A percentile compares a stretch with the other conserved stretches of the same genome.
phyloP scores from a whole-genome alignment of 441 rosid species.

The Syzygium syzygioides region DNA sequence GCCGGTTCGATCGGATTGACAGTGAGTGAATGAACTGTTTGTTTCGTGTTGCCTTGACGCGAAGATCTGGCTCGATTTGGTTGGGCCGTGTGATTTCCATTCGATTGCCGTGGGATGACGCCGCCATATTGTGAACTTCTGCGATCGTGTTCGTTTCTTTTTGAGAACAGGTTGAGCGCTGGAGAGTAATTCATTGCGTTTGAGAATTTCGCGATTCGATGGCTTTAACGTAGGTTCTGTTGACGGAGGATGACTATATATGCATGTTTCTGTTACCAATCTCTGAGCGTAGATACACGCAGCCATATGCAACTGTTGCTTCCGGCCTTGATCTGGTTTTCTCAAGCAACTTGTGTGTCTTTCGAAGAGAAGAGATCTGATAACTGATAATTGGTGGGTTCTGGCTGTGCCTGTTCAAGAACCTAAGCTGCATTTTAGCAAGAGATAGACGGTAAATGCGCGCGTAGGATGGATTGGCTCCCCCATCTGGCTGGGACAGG shows the following conservation, averaged over 20 bases:
- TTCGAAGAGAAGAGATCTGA: not conserved
- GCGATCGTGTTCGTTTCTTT: not conserved
- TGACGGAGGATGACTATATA: not conserved
- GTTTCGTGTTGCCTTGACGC: not conserved
- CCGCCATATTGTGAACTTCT: not conserved
- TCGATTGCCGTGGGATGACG: not conserved
- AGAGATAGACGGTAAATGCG: not conserved
- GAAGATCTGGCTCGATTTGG: not conserved
- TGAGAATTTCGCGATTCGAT: not conserved
- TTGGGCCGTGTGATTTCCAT: not conserved
- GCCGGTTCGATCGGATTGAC: not conserved
- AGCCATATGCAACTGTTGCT: not conserved
- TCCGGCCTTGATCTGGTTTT: not conserved
- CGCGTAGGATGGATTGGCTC: not conserved
- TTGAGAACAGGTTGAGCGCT: not conserved
- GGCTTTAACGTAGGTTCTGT: not conserved
- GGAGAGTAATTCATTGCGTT: not conserved
- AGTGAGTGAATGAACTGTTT: not conserved
- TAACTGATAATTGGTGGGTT: not conserved
- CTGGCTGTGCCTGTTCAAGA: not conserved
- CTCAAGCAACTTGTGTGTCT: not conserved
- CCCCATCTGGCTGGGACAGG: not conserved
- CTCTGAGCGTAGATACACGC: not conserved
- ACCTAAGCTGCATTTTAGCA: not conserved
- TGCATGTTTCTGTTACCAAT: not conserved